Evolutionary conservation across 108 stramenopile species (phyloP).

Genomic region (Skeletonema menzelii): DNA sequence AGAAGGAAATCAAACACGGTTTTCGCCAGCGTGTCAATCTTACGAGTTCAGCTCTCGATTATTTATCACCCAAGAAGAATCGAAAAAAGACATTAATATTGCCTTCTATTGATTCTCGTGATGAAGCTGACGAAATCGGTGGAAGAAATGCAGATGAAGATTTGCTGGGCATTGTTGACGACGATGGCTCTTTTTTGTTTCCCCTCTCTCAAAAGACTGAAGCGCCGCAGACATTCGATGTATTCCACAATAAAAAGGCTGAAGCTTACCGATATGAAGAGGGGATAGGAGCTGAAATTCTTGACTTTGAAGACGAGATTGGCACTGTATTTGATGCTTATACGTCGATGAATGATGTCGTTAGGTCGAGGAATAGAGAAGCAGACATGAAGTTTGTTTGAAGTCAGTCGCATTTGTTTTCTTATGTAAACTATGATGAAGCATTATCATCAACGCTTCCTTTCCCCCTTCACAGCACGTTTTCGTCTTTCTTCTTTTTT

Average conservation of each 20-base stretch:
- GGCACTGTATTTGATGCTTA: not conserved
- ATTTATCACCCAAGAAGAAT: conserved; percentile 27
- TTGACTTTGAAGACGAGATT: not conserved
- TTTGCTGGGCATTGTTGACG: conserved; percentile 40
- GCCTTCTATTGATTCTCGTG: conserved; percentile 17
- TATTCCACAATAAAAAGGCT: not conserved
- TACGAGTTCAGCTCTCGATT: conserved; percentile 33
- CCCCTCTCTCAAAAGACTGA: conserved; percentile 2
- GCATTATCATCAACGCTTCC: conserved; percentile 29
- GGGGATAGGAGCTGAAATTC: not conserved
- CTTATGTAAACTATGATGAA: no score
- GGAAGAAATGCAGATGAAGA: conserved; percentile 14
- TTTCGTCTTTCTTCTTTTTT: conserved; percentile 82
- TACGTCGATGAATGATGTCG: not conserved
- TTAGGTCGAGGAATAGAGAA: not conserved
- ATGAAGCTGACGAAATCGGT: conserved; percentile 7
- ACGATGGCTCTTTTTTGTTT: conserved; percentile 39
- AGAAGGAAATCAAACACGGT: conserved; percentile 17
- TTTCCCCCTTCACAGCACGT: conserved; percentile 58
- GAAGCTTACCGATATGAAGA: not conserved
- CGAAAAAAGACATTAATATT: not conserved
- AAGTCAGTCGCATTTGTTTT: not conserved
- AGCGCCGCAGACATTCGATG: not conserved
- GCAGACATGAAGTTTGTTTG: not conserved
- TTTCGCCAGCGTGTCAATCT: conserved; percentile 14